Evolutionary conservation across 139 green algal species (phyloP).

Genomic region (Medakamo hakoo): DNA sequence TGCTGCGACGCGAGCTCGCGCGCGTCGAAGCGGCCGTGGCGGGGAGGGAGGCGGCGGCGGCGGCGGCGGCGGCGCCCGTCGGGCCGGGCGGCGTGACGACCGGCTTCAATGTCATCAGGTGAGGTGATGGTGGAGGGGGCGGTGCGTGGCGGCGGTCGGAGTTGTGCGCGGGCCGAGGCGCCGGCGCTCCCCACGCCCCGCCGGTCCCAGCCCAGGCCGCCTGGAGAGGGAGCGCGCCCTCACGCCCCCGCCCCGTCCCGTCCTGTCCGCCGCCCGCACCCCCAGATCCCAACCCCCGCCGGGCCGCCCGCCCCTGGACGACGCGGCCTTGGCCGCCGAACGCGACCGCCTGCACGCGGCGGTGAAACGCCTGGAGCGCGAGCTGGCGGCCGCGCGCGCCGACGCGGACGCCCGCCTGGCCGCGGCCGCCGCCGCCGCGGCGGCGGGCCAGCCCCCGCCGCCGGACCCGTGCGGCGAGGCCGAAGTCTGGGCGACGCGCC

Average conservation of each 20-base stretch:
- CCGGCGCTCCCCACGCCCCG: not conserved
- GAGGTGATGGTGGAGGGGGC: not conserved
- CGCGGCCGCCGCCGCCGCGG: not conserved
- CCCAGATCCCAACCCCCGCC: slow-evolving; percentile 1
- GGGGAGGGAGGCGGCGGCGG: too few species aligned
- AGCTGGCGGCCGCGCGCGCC: slow-evolving; percentile 14
- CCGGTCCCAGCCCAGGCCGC: too few species aligned
- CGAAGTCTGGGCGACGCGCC: slow-evolving; percentile 29
- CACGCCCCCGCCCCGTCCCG: too few species aligned
- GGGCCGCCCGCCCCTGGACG: slow-evolving; percentile 12
- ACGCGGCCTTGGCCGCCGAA: slow-evolving; percentile 13
- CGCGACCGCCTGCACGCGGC: slow-evolving; percentile 12
- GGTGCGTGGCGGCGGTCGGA: not conserved
- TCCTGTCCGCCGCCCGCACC: too few species aligned
- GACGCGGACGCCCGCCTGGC: slow-evolving; percentile 7
- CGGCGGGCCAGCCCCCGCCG: too few species aligned
- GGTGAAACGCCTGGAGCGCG: slow-evolving; percentile 12
- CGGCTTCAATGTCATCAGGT: slow-evolving; percentile 30
- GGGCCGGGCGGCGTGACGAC: not conserved
- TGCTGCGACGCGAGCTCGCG: not conserved
- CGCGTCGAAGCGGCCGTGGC: not conserved
- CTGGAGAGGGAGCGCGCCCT: too few species aligned
- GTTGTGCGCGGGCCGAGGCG: not conserved
- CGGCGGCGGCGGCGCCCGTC: not conserved
- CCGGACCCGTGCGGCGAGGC: slow-evolving; percentile 7